phyloP scores from a whole-genome alignment of 352 stramenopile genomes.

The Phytophthora sp. region DNA sequence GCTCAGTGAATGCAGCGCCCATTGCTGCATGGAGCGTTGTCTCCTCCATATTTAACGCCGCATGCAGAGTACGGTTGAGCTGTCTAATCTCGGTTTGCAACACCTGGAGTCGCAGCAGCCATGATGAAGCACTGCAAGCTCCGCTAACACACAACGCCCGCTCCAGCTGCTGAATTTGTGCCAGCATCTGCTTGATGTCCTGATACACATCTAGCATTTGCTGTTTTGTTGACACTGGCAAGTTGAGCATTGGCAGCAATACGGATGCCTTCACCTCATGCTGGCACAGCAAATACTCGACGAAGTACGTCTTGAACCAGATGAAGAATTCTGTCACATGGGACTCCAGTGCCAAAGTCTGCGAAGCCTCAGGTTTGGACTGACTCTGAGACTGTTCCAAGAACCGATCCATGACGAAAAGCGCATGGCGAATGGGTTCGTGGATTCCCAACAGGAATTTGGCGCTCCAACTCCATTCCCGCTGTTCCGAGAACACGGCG shows the following conservation, averaged over 20 bases:
- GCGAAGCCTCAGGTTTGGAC: conserved; percentile 36
- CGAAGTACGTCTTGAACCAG: conserved; percentile 83
- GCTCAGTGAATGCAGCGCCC: conserved; percentile 65
- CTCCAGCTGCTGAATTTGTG: conserved; percentile 65
- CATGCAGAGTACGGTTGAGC: conserved; percentile 72
- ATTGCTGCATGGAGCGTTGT: conserved; percentile 67
- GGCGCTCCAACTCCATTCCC: conserved; percentile 68
- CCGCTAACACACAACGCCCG: conserved; percentile 49
- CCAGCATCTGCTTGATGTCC: conserved; percentile 64
- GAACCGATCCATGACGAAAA: conserved; percentile 86
- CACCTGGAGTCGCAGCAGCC: conserved; percentile 67
- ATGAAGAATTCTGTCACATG: conserved; percentile 70
- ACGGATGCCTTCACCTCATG: conserved; percentile 70
- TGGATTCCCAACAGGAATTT: conserved; percentile 79
- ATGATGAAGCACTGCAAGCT: conserved; percentile 53
- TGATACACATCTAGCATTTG: conserved; percentile 73
- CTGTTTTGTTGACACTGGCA: conserved; percentile 60
- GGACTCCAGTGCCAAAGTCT: conserved; percentile 46
- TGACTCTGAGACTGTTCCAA: conserved; percentile 62
- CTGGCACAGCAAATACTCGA: conserved; percentile 73
- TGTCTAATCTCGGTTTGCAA: conserved; percentile 70
- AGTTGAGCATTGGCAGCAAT: conserved; percentile 58
- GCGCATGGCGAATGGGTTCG: conserved; percentile 78
- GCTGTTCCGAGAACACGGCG: conserved; percentile 58
- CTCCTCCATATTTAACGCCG: conserved; percentile 79